Percentiles rank a stretch among this genome's conserved stretches.
Evolutionary conservation across 2,329 filamentous ascomycete genomes (phyloP).

Genomic region (Plenodomus tracheiphilus): DNA sequence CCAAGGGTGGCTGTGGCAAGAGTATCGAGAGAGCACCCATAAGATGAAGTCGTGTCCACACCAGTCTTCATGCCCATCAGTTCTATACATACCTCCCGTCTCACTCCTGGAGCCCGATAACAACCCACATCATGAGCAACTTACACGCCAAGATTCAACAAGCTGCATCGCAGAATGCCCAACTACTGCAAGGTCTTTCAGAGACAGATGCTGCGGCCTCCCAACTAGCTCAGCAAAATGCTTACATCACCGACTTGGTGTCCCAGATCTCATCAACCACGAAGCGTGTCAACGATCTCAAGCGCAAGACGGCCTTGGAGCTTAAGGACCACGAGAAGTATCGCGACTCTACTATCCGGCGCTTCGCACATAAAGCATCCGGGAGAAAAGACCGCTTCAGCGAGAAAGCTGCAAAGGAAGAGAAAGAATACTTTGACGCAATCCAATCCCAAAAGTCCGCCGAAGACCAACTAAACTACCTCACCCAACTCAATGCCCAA

Average conservation of each 20-base stretch:
- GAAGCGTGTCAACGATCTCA: conserved; percentile 20
- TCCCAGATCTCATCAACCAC: conserved; percentile 23
- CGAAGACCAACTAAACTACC: conserved; percentile 35
- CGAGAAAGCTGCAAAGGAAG: conserved; percentile 40
- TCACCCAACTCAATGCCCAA: conserved; percentile 27
- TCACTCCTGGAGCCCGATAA: not conserved
- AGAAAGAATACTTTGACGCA: conserved; percentile 41
- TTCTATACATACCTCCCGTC: too few species aligned
- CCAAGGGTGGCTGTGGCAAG: conserved; percentile 3
- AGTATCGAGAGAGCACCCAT: not conserved
- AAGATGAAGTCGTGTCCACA: not conserved
- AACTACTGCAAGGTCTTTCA: conserved; percentile 30
- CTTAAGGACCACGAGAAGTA: conserved; percentile 41
- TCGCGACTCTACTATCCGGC: conserved; percentile 35
- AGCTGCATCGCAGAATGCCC: conserved; percentile 29
- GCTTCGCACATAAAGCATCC: conserved; percentile 37
- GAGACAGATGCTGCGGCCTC: conserved; percentile 35
- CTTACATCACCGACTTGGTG: conserved; percentile 33
- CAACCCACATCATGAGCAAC: conserved; percentile 19
- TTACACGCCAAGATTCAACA: conserved; percentile 30
- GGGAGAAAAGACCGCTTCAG: conserved; percentile 32
- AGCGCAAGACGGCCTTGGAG: conserved; percentile 23
- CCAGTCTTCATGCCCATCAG: not conserved
- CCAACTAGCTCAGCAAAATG: conserved; percentile 35
- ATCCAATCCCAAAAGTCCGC: conserved; percentile 37